Evolutionary conservation across 2,329 filamentous ascomycete species (phyloP).

Genomic region (Fusarium sp.): DNA sequence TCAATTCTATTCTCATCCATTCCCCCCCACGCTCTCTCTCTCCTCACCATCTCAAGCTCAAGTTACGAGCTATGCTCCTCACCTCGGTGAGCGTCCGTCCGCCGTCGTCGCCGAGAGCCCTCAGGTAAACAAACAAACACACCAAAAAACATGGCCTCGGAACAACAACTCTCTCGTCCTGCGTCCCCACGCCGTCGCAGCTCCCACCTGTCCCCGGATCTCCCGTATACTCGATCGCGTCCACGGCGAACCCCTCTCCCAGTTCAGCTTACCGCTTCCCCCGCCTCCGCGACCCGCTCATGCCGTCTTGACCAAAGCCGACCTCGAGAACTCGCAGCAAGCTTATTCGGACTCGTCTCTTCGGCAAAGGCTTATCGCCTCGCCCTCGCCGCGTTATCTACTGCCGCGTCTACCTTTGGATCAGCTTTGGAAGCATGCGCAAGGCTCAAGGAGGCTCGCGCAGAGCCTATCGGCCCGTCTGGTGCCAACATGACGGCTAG

Average conservation of each 20-base stretch:
- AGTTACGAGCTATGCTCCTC: conserved; percentile 23
- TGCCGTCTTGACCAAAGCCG: conserved; percentile 71
- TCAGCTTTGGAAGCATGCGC: conserved; percentile 75
- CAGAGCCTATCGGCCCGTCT: conserved; percentile 63
- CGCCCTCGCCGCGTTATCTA: conserved; percentile 70
- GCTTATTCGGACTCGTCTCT: conserved; percentile 71
- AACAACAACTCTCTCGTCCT: conserved; percentile 47
- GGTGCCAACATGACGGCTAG: conserved; percentile 57
- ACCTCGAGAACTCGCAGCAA: conserved; percentile 71
- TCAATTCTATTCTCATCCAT: conserved; percentile 6
- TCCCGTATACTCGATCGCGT: conserved; percentile 73
- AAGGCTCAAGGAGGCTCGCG: conserved; percentile 74
- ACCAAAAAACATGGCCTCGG: conserved; percentile 49
- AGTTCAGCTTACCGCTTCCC: conserved; percentile 71
- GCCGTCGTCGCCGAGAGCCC: conserved; percentile 8
- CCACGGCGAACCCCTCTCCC: conserved; percentile 70
- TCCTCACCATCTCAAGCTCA: neutral
- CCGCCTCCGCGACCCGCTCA: conserved; percentile 69
- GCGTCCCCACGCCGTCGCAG: conserved; percentile 65
- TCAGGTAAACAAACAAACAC: conserved; percentile 18
- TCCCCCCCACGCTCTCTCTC: neutral
- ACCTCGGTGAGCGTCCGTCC: neutral
- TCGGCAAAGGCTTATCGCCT: conserved; percentile 74
- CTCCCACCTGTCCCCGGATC: conserved; percentile 72
- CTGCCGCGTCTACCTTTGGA: conserved; percentile 72